phyloP scores from a whole-genome alignment of 768 basidiomycete species.

The Rhodotorula diobovata region DNA sequence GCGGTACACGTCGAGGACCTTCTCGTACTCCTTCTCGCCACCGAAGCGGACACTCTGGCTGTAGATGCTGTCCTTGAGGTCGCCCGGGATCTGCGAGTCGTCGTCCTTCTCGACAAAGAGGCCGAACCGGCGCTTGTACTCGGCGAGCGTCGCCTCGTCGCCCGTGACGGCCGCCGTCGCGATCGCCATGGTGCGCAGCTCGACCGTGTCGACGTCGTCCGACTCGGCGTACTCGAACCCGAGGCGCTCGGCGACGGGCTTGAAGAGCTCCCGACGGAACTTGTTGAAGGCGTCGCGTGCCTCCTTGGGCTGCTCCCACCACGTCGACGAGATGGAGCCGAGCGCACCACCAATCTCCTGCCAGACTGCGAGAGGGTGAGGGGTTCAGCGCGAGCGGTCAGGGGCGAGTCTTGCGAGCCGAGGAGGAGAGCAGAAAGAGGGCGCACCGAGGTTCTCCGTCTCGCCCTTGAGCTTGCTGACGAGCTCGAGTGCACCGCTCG shows the following conservation, averaged over 20 bases:
- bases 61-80: conserved; percentile 56
- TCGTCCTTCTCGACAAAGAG: conserved; percentile 67
- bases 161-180: conserved; percentile 54
- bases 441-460: conserved; percentile 41
- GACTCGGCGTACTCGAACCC: conserved; percentile 67
- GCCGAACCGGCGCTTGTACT: conserved; percentile 66
- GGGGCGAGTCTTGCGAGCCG: too few species aligned
- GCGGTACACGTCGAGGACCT: conserved; percentile 58
- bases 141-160: conserved; percentile 59
- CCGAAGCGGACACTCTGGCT: conserved; percentile 67
- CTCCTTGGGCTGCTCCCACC: conserved; percentile 73
- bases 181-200: conserved; percentile 72
- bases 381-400: not conserved
- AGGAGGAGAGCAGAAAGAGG: conserved; percentile 4
- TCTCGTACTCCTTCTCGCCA: conserved; percentile 68
- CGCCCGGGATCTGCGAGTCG: conserved; percentile 71
- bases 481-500: conserved; percentile 72
- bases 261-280: conserved; percentile 51
- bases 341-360: conserved; percentile 62
- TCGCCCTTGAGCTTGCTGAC: conserved; percentile 67
- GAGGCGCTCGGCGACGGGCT: conserved; percentile 69
- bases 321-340: conserved; percentile 57
- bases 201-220: conserved; percentile 65
- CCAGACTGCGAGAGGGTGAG: conserved; percentile 56
- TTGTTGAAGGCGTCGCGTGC: conserved; percentile 51